Conservation (phyloP, 148 eudicot species). For the Silene conica region DNA sequence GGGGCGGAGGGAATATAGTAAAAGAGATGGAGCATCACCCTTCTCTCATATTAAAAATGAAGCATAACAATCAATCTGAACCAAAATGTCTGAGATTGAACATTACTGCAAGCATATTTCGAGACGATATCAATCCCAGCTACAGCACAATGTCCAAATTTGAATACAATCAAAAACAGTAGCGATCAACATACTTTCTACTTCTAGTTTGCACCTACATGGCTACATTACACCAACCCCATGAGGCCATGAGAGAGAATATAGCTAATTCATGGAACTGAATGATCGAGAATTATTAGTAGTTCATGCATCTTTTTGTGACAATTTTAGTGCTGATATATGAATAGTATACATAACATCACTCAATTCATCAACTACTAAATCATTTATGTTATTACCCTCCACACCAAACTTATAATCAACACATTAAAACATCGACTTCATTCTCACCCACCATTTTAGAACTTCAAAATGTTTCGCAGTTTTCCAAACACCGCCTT, state of each 20-base stretch:
- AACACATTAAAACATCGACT: background rate
- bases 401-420: background rate
- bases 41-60: no score
- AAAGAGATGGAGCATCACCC: no score
- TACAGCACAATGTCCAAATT: background rate
- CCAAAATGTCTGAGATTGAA: no score
- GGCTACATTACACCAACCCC: slow-evolving; percentile 2
- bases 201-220: slow-evolving; percentile 1
- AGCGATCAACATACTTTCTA: no score
- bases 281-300: background rate
- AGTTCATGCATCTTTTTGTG: background rate
- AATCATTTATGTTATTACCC: background rate
- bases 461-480: background rate
- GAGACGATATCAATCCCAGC: background rate
- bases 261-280: background rate
- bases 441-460: slow-evolving; percentile 1
- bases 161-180: background rate
- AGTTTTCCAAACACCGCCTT: background rate
- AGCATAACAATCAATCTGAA: no score
- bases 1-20: no score
- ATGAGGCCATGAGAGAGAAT: background rate
- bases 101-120: no score
- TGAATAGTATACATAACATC: background rate
- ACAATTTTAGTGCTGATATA: slow-evolving; percentile 1
- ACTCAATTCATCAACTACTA: slow-evolving; percentile 14